These are phyloP conservation scores for Athelia psychrophila DNA, from an alignment of 1,284 basidiomycete species.

Conservation along the genomic window DNA sequence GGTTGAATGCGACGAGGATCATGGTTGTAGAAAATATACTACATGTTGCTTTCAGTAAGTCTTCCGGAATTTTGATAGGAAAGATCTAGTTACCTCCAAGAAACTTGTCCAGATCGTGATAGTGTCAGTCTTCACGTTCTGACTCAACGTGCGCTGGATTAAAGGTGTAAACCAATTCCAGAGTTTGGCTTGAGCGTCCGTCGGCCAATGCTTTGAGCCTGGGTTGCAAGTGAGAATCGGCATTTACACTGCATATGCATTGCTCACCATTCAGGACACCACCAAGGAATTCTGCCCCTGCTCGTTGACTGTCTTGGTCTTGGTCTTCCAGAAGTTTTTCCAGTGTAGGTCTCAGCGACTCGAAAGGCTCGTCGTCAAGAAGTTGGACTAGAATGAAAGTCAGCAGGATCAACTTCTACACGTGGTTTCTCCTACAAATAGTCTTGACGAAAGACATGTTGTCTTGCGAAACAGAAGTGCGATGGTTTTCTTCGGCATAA, in stretches of 20 bases:
- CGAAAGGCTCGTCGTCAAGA: conserved; percentile 63
- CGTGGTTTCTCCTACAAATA: conserved; percentile 49
- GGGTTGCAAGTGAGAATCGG: background rate
- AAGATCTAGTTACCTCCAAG: conserved; percentile 52
- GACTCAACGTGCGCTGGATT: conserved; percentile 65
- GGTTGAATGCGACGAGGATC: conserved; percentile 85
- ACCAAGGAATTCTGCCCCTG: conserved; percentile 83
- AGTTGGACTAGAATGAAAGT: conserved; percentile 51
- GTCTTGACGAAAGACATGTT: conserved; percentile 73
- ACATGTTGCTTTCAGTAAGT: background rate
- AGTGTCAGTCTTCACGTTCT: conserved; percentile 65
- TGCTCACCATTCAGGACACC: conserved; percentile 66
- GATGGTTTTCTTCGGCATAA: conserved; percentile 67
- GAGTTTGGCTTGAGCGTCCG: conserved; percentile 61
- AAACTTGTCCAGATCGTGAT: conserved; percentile 68
- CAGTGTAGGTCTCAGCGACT: conserved; percentile 49
- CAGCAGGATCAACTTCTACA: background rate
- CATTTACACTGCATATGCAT: background rate
- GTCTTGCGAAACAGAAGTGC: conserved; percentile 57
- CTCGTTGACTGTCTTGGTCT: conserved; percentile 84
- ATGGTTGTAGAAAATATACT: conserved; percentile 75
- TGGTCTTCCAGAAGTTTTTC: conserved; percentile 53
- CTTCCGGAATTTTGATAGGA: no score
- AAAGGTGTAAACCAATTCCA: conserved; percentile 83
- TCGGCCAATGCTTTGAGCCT: conserved; percentile 91